Base-by-base conservation (phyloP, 208 protist genomes). In the Wallacemonas sp. region DNA sequence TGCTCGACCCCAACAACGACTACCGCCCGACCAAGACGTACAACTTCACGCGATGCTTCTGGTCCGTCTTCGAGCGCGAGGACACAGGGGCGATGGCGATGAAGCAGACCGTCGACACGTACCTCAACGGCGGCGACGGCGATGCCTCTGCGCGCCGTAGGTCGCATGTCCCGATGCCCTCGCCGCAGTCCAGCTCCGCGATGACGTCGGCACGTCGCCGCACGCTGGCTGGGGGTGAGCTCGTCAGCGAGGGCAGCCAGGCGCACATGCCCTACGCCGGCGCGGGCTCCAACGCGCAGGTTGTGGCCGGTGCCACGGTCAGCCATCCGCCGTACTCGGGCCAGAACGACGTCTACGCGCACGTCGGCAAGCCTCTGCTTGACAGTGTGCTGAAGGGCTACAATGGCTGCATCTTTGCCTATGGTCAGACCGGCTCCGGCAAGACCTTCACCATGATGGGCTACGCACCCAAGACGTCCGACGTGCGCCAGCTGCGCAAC, bases 371-470 rank as follows among this genome's bases (percentile, higher is more conserved):
- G 16, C 82, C 89, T 1, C 57, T 95, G 25, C 73, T 95, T 28
- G 49, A 75, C 23, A 91, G 81, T 67, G 77, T 83, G 11, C 77
- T 97, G 25, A 75, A 87, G 55, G 91, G 93, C 41, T 92, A 91
- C 74, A 93, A 97, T 81, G 88, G 79, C 31, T 91, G 89, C 57
- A 74, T 97, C 41, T 97, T 97, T 67, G 92, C 90, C 11, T 97
- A 97, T 72, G 93, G 93, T 10, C 87, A 94, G 74, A 98, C 94
- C 0, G 85, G 86, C 46, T 86, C 79, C 44, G 95, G 95, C 76
- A 98, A 98, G 74, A 97, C 95, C 16, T 97, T 96, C 80, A 97
- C 95, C n/a, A 98, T 97, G 83, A 75, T 95, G 25, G 94, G 95
- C 39, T 89, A 91, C 67, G 72, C 77, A 2, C 84, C 87, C 38